Evolutionary conservation across 2,329 filamentous ascomycete genomes (phyloP).

Genomic region (Elsinoe necatrix): DNA sequence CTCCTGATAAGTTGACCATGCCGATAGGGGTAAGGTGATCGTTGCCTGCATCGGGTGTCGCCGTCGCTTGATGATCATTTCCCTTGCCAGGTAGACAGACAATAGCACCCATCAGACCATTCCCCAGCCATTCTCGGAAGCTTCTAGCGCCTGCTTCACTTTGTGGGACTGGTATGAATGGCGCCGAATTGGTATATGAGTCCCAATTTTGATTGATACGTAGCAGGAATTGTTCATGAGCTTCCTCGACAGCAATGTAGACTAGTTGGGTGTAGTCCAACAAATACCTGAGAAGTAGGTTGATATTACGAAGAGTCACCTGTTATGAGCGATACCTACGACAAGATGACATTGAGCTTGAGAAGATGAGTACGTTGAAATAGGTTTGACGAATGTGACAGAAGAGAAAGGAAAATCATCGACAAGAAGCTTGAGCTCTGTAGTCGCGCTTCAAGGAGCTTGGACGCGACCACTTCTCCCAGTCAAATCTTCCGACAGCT

Average conservation of each 20-base stretch:
- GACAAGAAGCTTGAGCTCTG: background rate
- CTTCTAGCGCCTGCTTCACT: conserved; percentile 25
- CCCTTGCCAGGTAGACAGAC: conserved; percentile 28
- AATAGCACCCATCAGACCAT: conserved; percentile 30
- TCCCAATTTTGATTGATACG: background rate
- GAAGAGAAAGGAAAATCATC: background rate
- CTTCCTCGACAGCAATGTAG: conserved; percentile 32
- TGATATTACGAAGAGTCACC: too few relatives aligned
- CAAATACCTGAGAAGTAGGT: too few relatives aligned
- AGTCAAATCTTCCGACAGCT: background rate
- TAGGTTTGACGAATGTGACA: too few relatives aligned
- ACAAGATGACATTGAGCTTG: too few relatives aligned
- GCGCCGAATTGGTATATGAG: background rate
- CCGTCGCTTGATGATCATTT: conserved; percentile 15
- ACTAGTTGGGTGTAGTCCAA: conserved; percentile 24
- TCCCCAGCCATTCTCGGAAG: conserved; percentile 26
- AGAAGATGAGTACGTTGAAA: too few relatives aligned
- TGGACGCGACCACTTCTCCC: background rate
- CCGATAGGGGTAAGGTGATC: background rate
- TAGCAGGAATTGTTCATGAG: conserved; percentile 24
- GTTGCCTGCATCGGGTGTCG: background rate
- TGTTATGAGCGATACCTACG: too few relatives aligned
- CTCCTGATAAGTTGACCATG: background rate
- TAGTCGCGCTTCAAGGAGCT: background rate
- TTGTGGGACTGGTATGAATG: conserved; percentile 26